Evolutionary conservation across 139 green algal genomes (phyloP), one percentile per base, ranked within the genome.

Genomic region (Chlorella sp.): DNA sequence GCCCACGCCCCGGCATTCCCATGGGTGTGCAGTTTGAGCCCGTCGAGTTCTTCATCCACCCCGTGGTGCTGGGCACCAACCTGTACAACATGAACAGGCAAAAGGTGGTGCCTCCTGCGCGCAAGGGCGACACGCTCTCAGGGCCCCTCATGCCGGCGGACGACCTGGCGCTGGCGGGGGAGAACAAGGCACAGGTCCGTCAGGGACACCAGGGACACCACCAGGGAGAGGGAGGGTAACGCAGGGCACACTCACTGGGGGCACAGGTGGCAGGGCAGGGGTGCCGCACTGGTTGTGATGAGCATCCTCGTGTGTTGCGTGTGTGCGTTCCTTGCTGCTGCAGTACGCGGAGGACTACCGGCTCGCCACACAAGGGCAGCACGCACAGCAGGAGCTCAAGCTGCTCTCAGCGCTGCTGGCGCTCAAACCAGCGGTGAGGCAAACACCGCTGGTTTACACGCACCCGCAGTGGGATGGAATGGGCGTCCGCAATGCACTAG

Each of bases 11-110:
- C n/a, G n/a, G n/a, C n/a, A n/a, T n/a, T n/a, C n/a, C n/a, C n/a
- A n/a, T n/a, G n/a, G n/a, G n/a, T 24, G 5, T 63, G 10, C 83
- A 88, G 83, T 73, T 80, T 26, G 77, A 86, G 31, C 62, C 69
- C 0, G 61, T 55, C 5, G 83, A 91, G 68, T 88, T 89, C 74
- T 91, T 88, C 80, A 80, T 86, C 50, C 86, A 89, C 75, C 84
- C 86, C 2, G 76, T 75, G 22, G 70, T 74, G 0, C 82, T 88
- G 31, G 86, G 86, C 10, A 75, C 77, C 72, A 91, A 91, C 77
- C 75, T 91, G 62, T 91, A 91, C 76, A 77, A 79, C 67, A 86
- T 87, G 72, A 75, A 80, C 30, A 67, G 85, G 6, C 6, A 73
- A 29, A 77, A 80, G 72, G 80, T 86, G 31, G 76, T 83, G 36